A percentile compares a stretch with the other conserved stretches of the same genome.
Evolutionary conservation across 441 rosid genomes (phyloP).

Genomic region (Pelargonium cotyledonis): DNA sequence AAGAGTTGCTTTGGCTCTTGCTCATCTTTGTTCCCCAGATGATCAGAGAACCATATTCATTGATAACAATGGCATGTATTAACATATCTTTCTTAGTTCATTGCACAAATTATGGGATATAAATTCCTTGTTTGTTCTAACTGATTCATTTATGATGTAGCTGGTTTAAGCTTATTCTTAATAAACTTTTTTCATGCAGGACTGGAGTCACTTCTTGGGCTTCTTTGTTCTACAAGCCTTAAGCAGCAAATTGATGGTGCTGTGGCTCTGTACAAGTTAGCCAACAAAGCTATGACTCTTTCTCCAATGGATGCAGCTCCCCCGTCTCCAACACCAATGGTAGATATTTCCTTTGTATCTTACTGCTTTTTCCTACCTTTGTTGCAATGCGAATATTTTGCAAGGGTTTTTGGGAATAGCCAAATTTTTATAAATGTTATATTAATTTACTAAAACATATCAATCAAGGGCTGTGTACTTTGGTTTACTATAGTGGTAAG

Average conservation of each 20-base stretch:
- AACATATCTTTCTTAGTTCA: not conserved
- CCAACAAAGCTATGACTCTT: slow-evolving; percentile 72
- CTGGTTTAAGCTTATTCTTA: slow-evolving; percentile 8
- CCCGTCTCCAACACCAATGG: slow-evolving; percentile 94
- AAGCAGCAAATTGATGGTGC: slow-evolving; percentile 96
- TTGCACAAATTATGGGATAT: not conserved
- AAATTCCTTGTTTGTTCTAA: not conserved
- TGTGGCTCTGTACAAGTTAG: slow-evolving; percentile 74
- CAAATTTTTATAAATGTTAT: not conserved
- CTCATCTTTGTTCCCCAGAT: slow-evolving; percentile 87
- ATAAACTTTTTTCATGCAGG: slow-evolving; percentile 42
- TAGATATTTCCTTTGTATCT: slow-evolving; percentile 18
- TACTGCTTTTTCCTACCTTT: not conserved
- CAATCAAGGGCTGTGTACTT: not conserved
- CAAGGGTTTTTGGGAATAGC: not conserved
- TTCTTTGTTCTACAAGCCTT: slow-evolving; percentile 65
- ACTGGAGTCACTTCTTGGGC: slow-evolving; percentile 76
- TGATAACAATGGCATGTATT: slow-evolving; percentile 60
- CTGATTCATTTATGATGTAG: slow-evolving; percentile 13
- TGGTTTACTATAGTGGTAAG: not conserved
- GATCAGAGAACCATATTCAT: slow-evolving; percentile 84
- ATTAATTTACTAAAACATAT: not conserved
- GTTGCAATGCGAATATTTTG: not conserved
- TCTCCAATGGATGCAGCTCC: slow-evolving; percentile 96
- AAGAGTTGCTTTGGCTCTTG: slow-evolving; percentile 85